A percentile compares a stretch with the other conserved stretches of the same genome.
phyloP scores from a whole-genome alignment of 2,329 filamentous ascomycete species.

The Tolypocladium inflatum region DNA sequence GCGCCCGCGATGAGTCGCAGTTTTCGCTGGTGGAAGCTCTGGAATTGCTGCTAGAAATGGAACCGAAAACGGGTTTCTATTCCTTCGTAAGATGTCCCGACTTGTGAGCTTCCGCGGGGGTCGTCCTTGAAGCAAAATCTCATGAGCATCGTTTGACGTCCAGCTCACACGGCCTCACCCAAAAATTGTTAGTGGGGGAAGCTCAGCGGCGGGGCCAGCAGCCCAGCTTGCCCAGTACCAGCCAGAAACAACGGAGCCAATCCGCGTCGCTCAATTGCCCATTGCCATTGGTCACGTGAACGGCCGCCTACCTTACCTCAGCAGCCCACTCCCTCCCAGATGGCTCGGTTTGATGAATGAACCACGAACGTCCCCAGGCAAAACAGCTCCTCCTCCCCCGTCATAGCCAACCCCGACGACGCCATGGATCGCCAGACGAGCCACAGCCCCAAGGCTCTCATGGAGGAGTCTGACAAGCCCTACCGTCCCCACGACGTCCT shows the following conservation, averaged over 20 bases:
- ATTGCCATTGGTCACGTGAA: conserved; percentile 26
- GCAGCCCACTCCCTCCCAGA: conserved; percentile 4
- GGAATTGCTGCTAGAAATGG: neutral
- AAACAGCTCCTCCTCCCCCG: conserved; percentile 14
- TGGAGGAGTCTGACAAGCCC: conserved; percentile 13
- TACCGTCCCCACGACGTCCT: conserved; percentile 74
- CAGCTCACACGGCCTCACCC: neutral
- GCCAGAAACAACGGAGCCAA: conserved; percentile 13
- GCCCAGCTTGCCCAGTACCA: too few relatives aligned
- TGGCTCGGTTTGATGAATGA: neutral
- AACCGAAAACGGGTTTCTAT: neutral
- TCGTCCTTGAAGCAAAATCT: neutral
- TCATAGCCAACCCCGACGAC: conserved; percentile 4
- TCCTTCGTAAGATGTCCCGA: neutral
- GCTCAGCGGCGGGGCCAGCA: neutral
- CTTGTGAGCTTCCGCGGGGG: neutral
- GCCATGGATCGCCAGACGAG: conserved; percentile 23
- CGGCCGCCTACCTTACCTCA: neutral
- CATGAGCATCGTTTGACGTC: neutral
- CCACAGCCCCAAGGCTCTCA: conserved; percentile 15
- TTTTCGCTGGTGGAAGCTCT: neutral
- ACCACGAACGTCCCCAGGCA: conserved; percentile 7
- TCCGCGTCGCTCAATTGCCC: conserved; percentile 22
- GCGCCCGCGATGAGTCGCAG: neutral
- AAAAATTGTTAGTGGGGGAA: neutral